phyloP scores from a whole-genome alignment of 768 basidiomycete species.

The Naematelia encephala region DNA sequence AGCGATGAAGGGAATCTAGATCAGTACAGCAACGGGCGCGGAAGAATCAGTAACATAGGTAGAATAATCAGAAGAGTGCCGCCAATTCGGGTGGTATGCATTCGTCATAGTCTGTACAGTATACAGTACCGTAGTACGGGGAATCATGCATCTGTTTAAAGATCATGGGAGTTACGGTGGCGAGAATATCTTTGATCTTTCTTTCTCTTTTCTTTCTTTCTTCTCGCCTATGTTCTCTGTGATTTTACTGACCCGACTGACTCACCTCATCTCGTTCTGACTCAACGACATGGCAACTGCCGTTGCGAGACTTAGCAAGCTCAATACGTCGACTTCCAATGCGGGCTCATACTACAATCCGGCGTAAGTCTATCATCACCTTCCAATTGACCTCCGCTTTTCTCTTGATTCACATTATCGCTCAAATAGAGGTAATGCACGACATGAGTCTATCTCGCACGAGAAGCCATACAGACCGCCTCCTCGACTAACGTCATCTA shows the following conservation, averaged over 20 bases:
- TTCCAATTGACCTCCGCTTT: too few relatives aligned
- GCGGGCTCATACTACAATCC: too few relatives aligned
- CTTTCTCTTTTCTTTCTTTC: background rate
- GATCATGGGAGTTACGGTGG: background rate
- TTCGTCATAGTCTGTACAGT: background rate
- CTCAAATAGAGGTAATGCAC: too few relatives aligned
- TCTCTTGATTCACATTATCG: too few relatives aligned
- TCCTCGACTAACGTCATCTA: background rate
- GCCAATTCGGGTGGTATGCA: background rate
- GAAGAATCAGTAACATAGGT: background rate
- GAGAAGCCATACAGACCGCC: too few relatives aligned
- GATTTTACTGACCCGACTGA: too few relatives aligned
- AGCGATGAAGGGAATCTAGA: conserved; percentile 12
- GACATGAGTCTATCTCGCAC: too few relatives aligned
- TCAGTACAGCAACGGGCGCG: background rate
- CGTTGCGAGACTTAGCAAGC: background rate
- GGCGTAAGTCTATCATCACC: too few relatives aligned
- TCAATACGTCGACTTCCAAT: background rate
- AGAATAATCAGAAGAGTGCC: background rate
- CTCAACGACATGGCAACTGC: background rate
- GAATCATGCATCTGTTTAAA: background rate
- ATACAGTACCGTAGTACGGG: too few relatives aligned
- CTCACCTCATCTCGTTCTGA: too few relatives aligned
- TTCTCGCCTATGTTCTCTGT: too few relatives aligned
- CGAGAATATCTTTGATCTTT: background rate